A percentile compares a stretch with the other conserved stretches of the same genome.
Evolutionary conservation across 306 rosid species (phyloP).

Genomic region (Alnus rubra): DNA sequence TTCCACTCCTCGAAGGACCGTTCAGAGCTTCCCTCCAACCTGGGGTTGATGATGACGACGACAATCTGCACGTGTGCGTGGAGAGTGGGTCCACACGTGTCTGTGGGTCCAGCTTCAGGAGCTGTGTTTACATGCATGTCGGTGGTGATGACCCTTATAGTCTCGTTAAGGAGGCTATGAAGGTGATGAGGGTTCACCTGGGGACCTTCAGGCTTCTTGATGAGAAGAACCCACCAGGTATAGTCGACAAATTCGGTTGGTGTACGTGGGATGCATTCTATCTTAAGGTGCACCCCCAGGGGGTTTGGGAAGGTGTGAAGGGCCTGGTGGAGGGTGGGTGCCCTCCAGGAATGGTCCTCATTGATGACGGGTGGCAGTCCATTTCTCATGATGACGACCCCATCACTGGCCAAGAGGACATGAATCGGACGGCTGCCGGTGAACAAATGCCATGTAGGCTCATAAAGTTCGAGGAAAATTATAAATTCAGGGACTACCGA

Average conservation of each 20-base stretch:
- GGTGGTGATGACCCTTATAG: constrained; percentile 54
- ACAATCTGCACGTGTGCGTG: constrained; percentile 43
- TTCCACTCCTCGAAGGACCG: constrained; percentile 62
- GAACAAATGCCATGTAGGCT: constrained; percentile 66
- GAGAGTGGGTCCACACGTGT: constrained; percentile 73
- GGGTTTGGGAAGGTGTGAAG: constrained; percentile 51
- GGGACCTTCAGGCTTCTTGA: constrained; percentile 61
- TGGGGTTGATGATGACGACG: constrained; percentile 19
- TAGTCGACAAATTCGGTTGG: constrained; percentile 74
- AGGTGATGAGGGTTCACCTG: constrained; percentile 41
- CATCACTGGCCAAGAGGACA: constrained; percentile 23
- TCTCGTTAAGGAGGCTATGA: constrained; percentile 48
- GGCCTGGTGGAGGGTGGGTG: constrained; percentile 61
- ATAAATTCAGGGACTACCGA: constrained; percentile 45
- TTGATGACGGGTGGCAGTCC: constrained; percentile 81
- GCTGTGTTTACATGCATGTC: constrained; percentile 53
- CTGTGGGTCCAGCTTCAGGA: constrained; percentile 36
- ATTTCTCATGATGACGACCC: constrained; percentile 48
- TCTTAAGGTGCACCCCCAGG: constrained; percentile 60
- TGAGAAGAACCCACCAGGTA: constrained; percentile 56
- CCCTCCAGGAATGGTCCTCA: constrained; percentile 58
- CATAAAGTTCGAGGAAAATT: constrained; percentile 51
- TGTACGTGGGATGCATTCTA: constrained; percentile 87
- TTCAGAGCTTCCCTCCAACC: constrained; percentile 60
- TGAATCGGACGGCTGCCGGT: constrained; percentile 42